Evolutionary conservation across 2,329 filamentous ascomycete species (phyloP).

Genomic region (Calycina herbarum): DNA sequence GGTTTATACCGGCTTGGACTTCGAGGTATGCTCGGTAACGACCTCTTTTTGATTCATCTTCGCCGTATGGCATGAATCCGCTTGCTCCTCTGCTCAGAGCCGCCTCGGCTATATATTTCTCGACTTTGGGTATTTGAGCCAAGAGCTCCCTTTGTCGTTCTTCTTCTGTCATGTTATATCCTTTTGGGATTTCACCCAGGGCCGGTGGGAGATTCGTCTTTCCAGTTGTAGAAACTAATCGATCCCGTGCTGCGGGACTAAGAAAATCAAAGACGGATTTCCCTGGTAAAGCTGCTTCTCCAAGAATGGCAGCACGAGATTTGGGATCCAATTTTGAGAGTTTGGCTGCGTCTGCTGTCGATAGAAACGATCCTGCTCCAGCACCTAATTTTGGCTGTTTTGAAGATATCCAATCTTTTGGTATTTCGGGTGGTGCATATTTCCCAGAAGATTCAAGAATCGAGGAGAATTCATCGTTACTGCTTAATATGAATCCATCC

Average conservation of each 20-base stretch:
- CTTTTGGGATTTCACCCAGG: conserved; percentile 69
- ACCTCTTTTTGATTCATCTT: conserved; percentile 75
- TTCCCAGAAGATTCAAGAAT: conserved; percentile 44
- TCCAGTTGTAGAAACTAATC: conserved; percentile 73
- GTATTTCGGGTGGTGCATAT: conserved; percentile 68
- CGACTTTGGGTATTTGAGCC: conserved; percentile 61
- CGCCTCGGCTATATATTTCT: conserved; percentile 65
- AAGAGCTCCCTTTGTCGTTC: conserved; percentile 60
- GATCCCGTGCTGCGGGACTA: conserved; percentile 72
- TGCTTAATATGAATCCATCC: conserved; percentile 75
- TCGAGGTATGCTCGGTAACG: conserved; percentile 84
- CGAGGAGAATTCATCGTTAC: conserved; percentile 48
- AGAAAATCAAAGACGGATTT: conserved; percentile 97
- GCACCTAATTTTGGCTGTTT: conserved; percentile 45
- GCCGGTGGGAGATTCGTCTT: conserved; percentile 76
- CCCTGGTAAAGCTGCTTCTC: conserved; percentile 77
- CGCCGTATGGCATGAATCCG: conserved; percentile 79
- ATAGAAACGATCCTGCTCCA: conserved; percentile 51
- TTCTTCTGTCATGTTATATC: conserved; percentile 61
- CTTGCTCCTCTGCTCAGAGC: conserved; percentile 65
- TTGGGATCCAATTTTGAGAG: conserved; percentile 73
- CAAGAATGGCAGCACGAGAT: conserved; percentile 75
- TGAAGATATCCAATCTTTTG: conserved; percentile 70
- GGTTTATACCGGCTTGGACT: conserved; percentile 64
- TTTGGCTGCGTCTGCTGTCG: conserved; percentile 76